phyloP scores from a whole-genome alignment of 2,329 filamentous ascomycete species.

The Fusarium concolor region DNA sequence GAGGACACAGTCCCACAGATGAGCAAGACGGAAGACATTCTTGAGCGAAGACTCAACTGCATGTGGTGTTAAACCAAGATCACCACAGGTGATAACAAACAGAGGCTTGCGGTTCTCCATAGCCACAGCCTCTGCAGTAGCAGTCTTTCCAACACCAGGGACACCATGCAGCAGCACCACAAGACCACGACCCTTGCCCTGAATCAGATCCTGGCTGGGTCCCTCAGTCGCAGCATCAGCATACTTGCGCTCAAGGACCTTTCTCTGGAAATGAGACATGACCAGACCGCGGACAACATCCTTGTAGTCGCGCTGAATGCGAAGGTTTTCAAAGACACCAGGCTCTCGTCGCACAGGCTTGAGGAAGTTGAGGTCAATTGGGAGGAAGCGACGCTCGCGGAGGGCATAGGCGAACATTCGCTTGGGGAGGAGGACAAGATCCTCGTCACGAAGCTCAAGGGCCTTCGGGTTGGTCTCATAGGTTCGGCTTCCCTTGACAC shows the following conservation, averaged over 20 bases:
- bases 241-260: slow-evolving; percentile 51
- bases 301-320: slow-evolving; percentile 56
- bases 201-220: slow-evolving; percentile 55
- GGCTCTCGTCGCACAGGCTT: slow-evolving; percentile 52
- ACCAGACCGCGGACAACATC: slow-evolving; percentile 56
- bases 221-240: slow-evolving; percentile 46
- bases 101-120: slow-evolving; percentile 57
- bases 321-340: slow-evolving; percentile 55
- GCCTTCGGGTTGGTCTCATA: slow-evolving; percentile 51
- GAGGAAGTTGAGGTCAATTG: slow-evolving; percentile 51
- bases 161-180: slow-evolving; percentile 60
- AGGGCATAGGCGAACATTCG: slow-evolving; percentile 57
- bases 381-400: slow-evolving; percentile 54
- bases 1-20: slow-evolving; percentile 54
- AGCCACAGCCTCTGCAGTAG: slow-evolving; percentile 58
- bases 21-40: slow-evolving; percentile 57
- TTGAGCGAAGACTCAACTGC: slow-evolving; percentile 56
- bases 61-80: slow-evolving; percentile 56
- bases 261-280: slow-evolving; percentile 56
- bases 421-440: slow-evolving; percentile 53
- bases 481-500: slow-evolving; percentile 51
- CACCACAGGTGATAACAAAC: slow-evolving; percentile 63
- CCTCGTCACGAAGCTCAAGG: slow-evolving; percentile 44
- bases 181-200: slow-evolving; percentile 59
- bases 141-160: slow-evolving; percentile 62